phyloP scores from a whole-genome alignment of 2,329 filamentous ascomycete genomes.

The Hymenoscyphus fraxineus region DNA sequence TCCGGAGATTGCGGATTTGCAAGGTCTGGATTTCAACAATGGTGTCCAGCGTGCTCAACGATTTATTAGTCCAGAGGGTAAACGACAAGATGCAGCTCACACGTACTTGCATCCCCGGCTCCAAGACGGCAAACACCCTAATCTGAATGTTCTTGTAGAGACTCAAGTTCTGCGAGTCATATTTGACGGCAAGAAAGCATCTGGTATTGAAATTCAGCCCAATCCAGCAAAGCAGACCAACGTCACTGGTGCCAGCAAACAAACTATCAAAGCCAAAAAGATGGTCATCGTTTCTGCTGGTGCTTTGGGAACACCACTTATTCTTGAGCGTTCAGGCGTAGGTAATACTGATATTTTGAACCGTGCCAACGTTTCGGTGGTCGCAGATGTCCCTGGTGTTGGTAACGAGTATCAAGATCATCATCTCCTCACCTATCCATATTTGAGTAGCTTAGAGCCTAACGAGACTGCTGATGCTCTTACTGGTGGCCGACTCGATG shows the following conservation, averaged over 20 bases:
- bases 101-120: constrained; percentile 49
- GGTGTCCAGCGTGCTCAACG: constrained; percentile 40
- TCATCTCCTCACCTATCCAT: constrained; percentile 48
- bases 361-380: constrained; percentile 41
- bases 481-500: constrained; percentile 42
- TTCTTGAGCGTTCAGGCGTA: constrained; percentile 59
- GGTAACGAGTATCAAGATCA: constrained; percentile 52
- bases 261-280: constrained; percentile 41
- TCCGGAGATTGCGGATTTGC: constrained; percentile 47
- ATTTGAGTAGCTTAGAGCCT: constrained; percentile 39
- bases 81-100: constrained; percentile 52
- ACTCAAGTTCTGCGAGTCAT: constrained; percentile 50
- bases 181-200: constrained; percentile 37
- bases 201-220: constrained; percentile 49
- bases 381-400: constrained; percentile 46
- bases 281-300: constrained; percentile 45
- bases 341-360: constrained; percentile 46
- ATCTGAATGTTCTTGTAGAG: constrained; percentile 55
- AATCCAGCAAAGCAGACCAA: constrained; percentile 35
- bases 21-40: constrained; percentile 40
- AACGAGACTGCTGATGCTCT: constrained; percentile 49
- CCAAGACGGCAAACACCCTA: constrained; percentile 44
- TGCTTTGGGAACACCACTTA: constrained; percentile 31
- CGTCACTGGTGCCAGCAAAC: background rate
- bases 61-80: constrained; percentile 46